Conservation (phyloP, 441 rosid genomes). For the Populus hybrid region DNA sequence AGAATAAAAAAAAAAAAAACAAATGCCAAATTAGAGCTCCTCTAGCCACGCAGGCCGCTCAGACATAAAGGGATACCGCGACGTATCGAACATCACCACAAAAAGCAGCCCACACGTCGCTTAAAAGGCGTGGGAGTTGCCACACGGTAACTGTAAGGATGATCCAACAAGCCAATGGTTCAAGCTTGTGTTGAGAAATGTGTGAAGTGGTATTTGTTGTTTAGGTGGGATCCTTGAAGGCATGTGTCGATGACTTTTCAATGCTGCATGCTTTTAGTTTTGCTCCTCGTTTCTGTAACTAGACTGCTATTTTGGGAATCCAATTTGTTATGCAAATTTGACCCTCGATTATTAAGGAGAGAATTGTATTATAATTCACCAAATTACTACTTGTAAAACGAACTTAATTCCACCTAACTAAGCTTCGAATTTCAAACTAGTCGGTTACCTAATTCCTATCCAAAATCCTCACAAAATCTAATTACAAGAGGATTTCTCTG, state of each 20-base stretch:
- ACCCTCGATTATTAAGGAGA: not conserved
- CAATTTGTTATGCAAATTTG: not conserved
- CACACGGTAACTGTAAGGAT: not conserved
- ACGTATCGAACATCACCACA: too few relatives aligned
- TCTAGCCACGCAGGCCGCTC: too few relatives aligned
- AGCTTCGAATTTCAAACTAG: not conserved
- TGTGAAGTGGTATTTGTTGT: too few relatives aligned
- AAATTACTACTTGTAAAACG: not conserved
- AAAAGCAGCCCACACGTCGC: too few relatives aligned
- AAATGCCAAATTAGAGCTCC: too few relatives aligned
- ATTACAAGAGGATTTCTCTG: not conserved
- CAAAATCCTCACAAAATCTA: not conserved
- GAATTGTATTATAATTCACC: not conserved
- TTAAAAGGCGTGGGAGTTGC: too few relatives aligned
- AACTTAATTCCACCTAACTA: not conserved
- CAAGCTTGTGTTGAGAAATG: constrained; percentile 6
- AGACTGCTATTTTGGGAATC: not conserved
- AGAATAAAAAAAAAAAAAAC: too few relatives aligned
- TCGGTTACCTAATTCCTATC: not conserved
- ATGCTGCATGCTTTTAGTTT: not conserved
- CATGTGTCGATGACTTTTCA: not conserved
- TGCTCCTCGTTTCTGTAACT: not conserved
- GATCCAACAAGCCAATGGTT: constrained; percentile 34
- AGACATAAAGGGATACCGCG: too few relatives aligned
- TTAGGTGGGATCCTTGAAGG: not conserved